Base-by-base conservation (phyloP, 2,329 filamentous ascomycete species). In the Fusarium tanahbumbuense region DNA sequence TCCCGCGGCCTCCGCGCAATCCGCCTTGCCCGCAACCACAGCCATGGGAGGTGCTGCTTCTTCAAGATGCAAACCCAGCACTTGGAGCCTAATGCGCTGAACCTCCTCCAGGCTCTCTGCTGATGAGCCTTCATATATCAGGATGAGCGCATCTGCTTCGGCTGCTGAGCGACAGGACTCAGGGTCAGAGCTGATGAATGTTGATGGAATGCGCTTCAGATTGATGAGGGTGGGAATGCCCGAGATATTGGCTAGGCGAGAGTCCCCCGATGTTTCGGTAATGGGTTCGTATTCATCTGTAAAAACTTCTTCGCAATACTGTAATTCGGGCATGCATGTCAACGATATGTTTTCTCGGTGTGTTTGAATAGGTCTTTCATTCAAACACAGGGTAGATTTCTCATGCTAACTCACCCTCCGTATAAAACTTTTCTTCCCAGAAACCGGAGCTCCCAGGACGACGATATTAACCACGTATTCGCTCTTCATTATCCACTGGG, bases 351-450 rank as follows among this genome's bases (percentile, higher is more conserved):
- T 20, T 41, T 28, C n/a, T 15, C 23, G 12, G 23, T 42, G n/a
- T 53, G 18, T 22, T 22, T 11, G 27, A 48, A 37, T 28, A 22
- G 37, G 16, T 28, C 32, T 12, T 41, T 28, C 16, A 15, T 32
- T 32, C 18, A 25, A 53, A 23, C 8, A 13, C 32, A 25, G 34
- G 27, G 30, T 64, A n/a, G 13, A 15, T 50, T 25, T 9, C 34
- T 23, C 22, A 20, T 28, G n/a, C 34, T 40, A 42, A 59, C 70
- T 67, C 30, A 73, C 70, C 49, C 70, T 60, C 22, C 67, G 48
- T 60, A 71, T 66, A n/a, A 73, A 60, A 41, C 67, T 64, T 56
- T 69, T 63, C 56, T 73, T 73, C 18, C 70, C 70, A n/a, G 60
- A 46, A 25, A 34, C 52, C 16, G 58, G 53, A 27, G 60, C 67